Conservation (phyloP, 495 filamentous ascomycete genomes). For the Xanthoparmelia taractica region DNA sequence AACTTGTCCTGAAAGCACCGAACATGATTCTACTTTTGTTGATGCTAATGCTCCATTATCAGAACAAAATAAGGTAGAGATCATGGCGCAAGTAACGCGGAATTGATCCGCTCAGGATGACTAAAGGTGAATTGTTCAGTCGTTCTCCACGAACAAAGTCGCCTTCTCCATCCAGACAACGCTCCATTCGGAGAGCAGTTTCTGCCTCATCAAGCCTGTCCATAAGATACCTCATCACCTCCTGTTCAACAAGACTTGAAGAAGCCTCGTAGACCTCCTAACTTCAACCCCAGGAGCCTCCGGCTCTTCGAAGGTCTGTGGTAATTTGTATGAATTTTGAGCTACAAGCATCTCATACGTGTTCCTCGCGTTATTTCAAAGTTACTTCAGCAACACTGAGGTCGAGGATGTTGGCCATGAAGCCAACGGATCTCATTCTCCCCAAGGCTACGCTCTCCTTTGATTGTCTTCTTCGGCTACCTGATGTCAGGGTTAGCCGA, state of each 20-base stretch:
- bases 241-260: too few relatives aligned
- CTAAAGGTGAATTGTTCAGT: neutral
- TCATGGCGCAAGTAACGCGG: neutral
- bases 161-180: neutral
- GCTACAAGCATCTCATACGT: neutral
- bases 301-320: neutral
- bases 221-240: too few relatives aligned
- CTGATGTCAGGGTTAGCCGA: neutral
- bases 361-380: neutral
- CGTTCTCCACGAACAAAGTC: neutral
- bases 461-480: neutral
- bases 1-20: conserved; percentile 72
- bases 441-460: neutral
- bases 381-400: neutral
- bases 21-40: conserved; percentile 48
- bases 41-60: neutral
- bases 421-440: neutral
- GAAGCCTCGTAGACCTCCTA: neutral
- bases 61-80: neutral
- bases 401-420: neutral
- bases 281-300: neutral
- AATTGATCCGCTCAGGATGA: neutral
- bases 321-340: neutral
- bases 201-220: neutral
- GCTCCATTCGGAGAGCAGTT: neutral